Percentiles rank a stretch among this genome's conserved stretches.
These are phyloP conservation scores for Podosphaera xanthii DNA, from an alignment of 2,329 filamentous ascomycete genomes.

Conservation along the genomic window DNA sequence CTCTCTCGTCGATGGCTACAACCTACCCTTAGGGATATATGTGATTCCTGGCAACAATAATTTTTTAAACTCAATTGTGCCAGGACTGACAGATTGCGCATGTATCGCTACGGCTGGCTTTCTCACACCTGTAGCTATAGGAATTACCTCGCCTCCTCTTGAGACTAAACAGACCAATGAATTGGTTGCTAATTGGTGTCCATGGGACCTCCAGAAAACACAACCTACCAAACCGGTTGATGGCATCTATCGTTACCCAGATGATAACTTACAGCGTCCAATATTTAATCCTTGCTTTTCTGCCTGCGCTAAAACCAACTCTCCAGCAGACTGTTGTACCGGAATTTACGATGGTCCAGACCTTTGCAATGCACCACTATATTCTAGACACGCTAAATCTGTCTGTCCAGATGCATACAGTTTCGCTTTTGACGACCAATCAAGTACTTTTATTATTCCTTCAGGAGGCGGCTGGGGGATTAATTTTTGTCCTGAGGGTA, in stretches of 20 bases:
- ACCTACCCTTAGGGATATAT: slow-evolving; percentile 44
- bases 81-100: slow-evolving; percentile 53
- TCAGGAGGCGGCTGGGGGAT: slow-evolving; percentile 56
- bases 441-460: slow-evolving; percentile 38
- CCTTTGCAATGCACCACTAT: slow-evolving; percentile 42
- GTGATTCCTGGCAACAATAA: slow-evolving; percentile 38
- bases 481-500: slow-evolving; percentile 46
- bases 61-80: slow-evolving; percentile 37
- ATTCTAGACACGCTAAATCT: slow-evolving; percentile 45
- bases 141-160: slow-evolving; percentile 30
- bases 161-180: slow-evolving; percentile 34
- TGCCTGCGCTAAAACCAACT: slow-evolving; percentile 47
- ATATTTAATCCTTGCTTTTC: slow-evolving; percentile 58
- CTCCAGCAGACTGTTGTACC: slow-evolving; percentile 51
- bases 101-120: slow-evolving; percentile 52
- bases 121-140: slow-evolving; percentile 23
- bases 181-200: slow-evolving; percentile 48
- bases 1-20: slow-evolving; percentile 68
- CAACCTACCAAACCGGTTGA: slow-evolving; percentile 47
- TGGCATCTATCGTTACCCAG: slow-evolving; percentile 60
- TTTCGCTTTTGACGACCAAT: slow-evolving; percentile 40
- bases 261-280: slow-evolving; percentile 47
- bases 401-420: slow-evolving; percentile 73
- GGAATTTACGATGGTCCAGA: slow-evolving; percentile 40
- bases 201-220: slow-evolving; percentile 50